Evolutionary conservation across 1,139 yeast species (phyloP).

Genomic region (Yamadazyma dushanensis): DNA sequence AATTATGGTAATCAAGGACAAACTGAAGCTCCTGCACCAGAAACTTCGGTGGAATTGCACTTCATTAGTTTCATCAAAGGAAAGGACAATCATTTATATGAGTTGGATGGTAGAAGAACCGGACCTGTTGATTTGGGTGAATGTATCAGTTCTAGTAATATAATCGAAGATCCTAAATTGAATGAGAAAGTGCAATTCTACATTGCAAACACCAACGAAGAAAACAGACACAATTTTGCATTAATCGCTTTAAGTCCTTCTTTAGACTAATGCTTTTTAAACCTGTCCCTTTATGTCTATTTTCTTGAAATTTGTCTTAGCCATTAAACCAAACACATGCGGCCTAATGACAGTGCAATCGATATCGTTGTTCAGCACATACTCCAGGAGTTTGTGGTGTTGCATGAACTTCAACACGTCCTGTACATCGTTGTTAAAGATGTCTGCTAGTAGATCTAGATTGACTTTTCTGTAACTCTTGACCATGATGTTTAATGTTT

Average conservation of each 20-base stretch:
- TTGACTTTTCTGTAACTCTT: slow-evolving; percentile 60
- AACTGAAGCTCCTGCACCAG: slow-evolving; percentile 77
- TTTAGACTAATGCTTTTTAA: slow-evolving; percentile 33
- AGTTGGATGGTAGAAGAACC: slow-evolving; percentile 83
- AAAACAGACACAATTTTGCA: slow-evolving; percentile 61
- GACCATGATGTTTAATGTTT: slow-evolving; percentile 59
- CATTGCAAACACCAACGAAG: slow-evolving; percentile 60
- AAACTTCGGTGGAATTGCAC: slow-evolving; percentile 66
- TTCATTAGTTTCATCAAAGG: slow-evolving; percentile 74
- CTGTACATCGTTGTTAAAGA: slow-evolving; percentile 43
- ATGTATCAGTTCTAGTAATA: slow-evolving; percentile 36
- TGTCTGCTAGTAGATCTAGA: slow-evolving; percentile 41
- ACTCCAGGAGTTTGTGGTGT: slow-evolving; percentile 38
- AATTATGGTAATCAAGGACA: slow-evolving; percentile 69
- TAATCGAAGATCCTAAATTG: slow-evolving; percentile 55
- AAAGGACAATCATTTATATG: slow-evolving; percentile 62
- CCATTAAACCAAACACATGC: slow-evolving; percentile 40
- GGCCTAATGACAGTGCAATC: slow-evolving; percentile 51
- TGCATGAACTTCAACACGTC: slow-evolving; percentile 36
- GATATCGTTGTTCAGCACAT: slow-evolving; percentile 30
- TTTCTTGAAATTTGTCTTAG: slow-evolving; percentile 50
- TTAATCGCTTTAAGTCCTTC: slow-evolving; percentile 67
- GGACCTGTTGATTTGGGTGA: slow-evolving; percentile 73
- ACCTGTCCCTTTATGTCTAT: slow-evolving; percentile 94
- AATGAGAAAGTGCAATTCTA: slow-evolving; percentile 62